Conservation (phyloP, 192 early-diverging fungal species). For the Phycomyces blakesleeanus region DNA sequence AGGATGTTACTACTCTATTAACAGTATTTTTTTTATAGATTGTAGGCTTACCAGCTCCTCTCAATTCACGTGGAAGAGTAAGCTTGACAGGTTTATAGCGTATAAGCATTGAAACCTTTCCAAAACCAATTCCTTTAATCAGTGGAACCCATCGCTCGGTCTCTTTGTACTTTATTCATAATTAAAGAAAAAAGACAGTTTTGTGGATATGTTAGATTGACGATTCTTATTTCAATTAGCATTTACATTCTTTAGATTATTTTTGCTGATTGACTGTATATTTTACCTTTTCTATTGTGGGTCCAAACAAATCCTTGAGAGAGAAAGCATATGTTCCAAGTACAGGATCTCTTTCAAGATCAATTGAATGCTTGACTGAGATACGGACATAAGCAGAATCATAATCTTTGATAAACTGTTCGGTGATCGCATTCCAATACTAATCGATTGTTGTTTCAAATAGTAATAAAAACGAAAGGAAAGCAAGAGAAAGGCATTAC, state of each 20-base stretch:
- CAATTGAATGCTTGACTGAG: slow-evolving; percentile 20
- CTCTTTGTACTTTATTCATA: slow-evolving; percentile 15
- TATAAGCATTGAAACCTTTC: slow-evolving; percentile 19
- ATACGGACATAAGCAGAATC: slow-evolving; percentile 17
- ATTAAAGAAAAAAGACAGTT: too few relatives aligned
- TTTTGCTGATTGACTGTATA: too few relatives aligned
- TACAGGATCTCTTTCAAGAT: slow-evolving; percentile 25
- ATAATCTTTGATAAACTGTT: slow-evolving; percentile 29
- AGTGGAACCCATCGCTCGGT: slow-evolving; percentile 22
- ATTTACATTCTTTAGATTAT: too few relatives aligned
- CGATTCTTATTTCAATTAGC: too few relatives aligned
- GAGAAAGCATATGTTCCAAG: slow-evolving; percentile 18
- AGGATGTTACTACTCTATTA: too few relatives aligned
- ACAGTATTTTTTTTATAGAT: not conserved
- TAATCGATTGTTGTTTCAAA: too few relatives aligned
- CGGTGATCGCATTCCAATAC: slow-evolving; percentile 29
- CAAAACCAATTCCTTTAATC: slow-evolving; percentile 25
- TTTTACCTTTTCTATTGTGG: slow-evolving; percentile 13
- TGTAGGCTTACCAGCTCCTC: slow-evolving; percentile 14
- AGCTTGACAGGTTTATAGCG: slow-evolving; percentile 30
- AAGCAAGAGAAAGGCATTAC: too few relatives aligned
- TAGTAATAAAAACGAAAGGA: too few relatives aligned
- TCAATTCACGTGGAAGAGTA: slow-evolving; percentile 9
- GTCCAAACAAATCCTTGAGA: slow-evolving; percentile 11
- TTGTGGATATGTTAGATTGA: too few relatives aligned